These are phyloP conservation scores for Scheffersomyces parashehatae DNA, from an alignment of 1,139 yeast species.

Conservation along the genomic window DNA sequence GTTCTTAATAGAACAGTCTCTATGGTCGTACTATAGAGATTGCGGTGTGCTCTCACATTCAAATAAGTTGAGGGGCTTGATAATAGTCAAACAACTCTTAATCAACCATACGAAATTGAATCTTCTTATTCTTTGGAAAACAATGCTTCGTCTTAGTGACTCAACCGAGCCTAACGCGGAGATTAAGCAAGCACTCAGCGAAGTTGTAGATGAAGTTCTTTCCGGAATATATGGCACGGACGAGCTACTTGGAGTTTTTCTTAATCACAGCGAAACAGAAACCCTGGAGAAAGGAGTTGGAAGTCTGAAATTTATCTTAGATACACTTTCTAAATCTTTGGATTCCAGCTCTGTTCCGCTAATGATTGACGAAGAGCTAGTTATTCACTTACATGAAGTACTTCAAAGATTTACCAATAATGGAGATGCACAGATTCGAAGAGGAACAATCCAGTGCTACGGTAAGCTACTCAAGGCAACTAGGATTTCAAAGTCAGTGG, in stretches of 20 bases:
- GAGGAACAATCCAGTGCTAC: slow-evolving; percentile 42
- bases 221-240: slow-evolving; percentile 25
- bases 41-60: slow-evolving; percentile 7
- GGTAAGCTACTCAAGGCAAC: slow-evolving; percentile 32
- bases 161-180: slow-evolving; percentile 11
- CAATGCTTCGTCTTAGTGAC: slow-evolving; percentile 20
- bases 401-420: slow-evolving; percentile 28
- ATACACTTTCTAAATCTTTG: slow-evolving; percentile 24
- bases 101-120: slow-evolving; percentile 24
- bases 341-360: slow-evolving; percentile 18
- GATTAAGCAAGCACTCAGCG: slow-evolving; percentile 18
- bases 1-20: slow-evolving; percentile 21
- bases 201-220: slow-evolving; percentile 33
- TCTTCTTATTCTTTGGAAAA: slow-evolving; percentile 22
- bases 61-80: slow-evolving; percentile 28
- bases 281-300: background rate
- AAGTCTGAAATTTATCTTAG: slow-evolving; percentile 19
- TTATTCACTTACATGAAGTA: slow-evolving; percentile 28
- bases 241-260: slow-evolving; percentile 17
- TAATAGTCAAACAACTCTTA: slow-evolving; percentile 37
- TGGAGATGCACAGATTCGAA: slow-evolving; percentile 40
- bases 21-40: slow-evolving; percentile 28
- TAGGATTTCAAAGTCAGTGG: slow-evolving; percentile 8
- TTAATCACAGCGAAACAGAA: background rate
- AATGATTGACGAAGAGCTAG: slow-evolving; percentile 20